Percentiles rank a stretch among this genome's conserved stretches.
phyloP scores from a whole-genome alignment of 75 land plant genomes.

The Sequoiadendron giganteum region DNA sequence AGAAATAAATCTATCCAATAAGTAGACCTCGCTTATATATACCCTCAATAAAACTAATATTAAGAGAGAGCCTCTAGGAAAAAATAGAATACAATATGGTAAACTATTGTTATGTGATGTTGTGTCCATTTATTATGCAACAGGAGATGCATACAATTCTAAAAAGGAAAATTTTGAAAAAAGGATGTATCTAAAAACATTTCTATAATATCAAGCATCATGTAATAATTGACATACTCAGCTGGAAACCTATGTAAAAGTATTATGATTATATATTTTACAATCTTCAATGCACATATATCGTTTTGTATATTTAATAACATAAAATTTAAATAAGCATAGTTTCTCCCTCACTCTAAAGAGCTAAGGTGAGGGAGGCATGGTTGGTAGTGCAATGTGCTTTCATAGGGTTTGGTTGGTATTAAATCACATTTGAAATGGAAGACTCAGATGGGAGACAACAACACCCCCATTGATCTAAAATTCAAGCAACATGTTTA shows the following conservation, averaged over 20 bases:
- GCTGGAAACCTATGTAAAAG: neutral
- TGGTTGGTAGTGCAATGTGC: too few species aligned
- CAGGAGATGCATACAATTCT: neutral
- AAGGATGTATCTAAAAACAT: neutral
- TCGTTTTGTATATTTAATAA: neutral
- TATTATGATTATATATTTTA: neutral
- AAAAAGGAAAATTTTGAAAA: neutral
- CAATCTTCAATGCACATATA: neutral
- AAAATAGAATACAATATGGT: too few species aligned
- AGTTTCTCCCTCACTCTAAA: neutral
- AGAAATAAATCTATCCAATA: neutral
- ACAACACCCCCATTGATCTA: too few species aligned
- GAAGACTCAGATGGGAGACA: too few species aligned
- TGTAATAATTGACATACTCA: neutral
- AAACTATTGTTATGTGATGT: neutral
- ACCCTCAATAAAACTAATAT: neutral
- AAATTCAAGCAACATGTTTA: too few species aligned
- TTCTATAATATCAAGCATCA: constrained; percentile 1
- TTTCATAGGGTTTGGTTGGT: neutral
- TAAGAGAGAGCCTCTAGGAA: too few species aligned
- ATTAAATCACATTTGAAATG: too few species aligned
- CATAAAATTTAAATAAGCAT: neutral
- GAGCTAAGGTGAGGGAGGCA: neutral
- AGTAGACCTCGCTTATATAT: neutral
- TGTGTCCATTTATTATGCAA: neutral